Evolutionary conservation across 176 grass and related monocot species (phyloP), one percentile per base, ranked within the genome.

Genomic region (Oryza brachyantha): DNA sequence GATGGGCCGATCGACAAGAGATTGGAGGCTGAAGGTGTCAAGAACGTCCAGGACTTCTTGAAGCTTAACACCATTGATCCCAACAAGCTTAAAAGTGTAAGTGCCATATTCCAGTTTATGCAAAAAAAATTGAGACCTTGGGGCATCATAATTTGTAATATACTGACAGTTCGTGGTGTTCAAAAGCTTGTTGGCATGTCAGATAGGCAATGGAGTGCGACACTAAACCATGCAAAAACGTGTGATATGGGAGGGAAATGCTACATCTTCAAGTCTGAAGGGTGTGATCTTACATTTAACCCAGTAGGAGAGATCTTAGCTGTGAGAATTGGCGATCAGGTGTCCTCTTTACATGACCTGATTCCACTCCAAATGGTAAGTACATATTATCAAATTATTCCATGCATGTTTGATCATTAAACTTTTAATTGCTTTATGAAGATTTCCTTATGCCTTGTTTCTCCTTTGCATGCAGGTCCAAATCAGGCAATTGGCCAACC

Each of bases 31-130:
- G 75, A 84, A 55, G 85, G 88, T 55, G 85, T 96, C 14, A 78
- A 77, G 27, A 96, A 59, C 1, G 77, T 96, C 12, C 89, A 88
- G 29, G 84, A 92, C 19, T 87, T 96, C 29, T 86, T 96, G 79
- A 96, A 85, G 60, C 86, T 96, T 50, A 61, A 80, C 60, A 76
- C 67, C 31, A 79, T 43, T 3, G 41, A 84, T 38, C 81, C 28
- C 29, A 59, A 84, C 12, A 71, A 48, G 31, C 85, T 91, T 0
- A 59, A 62, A 61, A 16, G 12, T 3, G 85, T 87, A 81, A 50
- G 84, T 3, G 64, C 35, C 31, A 32, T 7, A 1, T 4, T 68
- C 42, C 24, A 52, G 40, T 62, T 55, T 40, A 32, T 32, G 5
- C 8, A 9, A 40, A n/a, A n/a, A n/a, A n/a, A n/a, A 27, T 58